Evolutionary conservation across 2,329 filamentous ascomycete genomes (phyloP).

Genomic region (Gyromitra esculenta): DNA sequence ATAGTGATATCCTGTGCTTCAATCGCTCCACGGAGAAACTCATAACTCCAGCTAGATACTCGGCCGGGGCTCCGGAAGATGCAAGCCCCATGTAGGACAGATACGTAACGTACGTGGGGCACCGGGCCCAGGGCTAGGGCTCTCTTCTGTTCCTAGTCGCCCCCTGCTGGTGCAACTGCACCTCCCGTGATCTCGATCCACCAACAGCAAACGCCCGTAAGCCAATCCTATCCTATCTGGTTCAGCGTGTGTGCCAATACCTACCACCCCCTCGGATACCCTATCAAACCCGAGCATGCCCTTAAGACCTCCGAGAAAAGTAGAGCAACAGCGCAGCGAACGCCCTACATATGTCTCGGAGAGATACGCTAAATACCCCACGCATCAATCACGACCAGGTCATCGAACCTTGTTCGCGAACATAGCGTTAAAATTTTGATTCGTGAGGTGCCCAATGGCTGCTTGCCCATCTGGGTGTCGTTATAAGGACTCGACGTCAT

Average conservation of each 20-base stretch:
- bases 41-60: neutral
- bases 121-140: conserved; percentile 33
- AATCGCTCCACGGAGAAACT: neutral
- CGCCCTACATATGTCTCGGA: conserved; percentile 21
- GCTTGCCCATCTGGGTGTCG: neutral
- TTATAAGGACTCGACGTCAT: neutral
- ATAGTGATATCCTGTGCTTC: neutral
- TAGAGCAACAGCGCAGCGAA: neutral
- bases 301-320: neutral
- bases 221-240: neutral
- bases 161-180: neutral
- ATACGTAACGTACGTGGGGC: neutral
- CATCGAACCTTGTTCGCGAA: conserved; percentile 13
- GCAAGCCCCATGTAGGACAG: neutral
- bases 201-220: conserved; percentile 7
- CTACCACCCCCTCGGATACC: neutral
- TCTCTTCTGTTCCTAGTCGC: conserved; percentile 1
- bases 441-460: neutral
- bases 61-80: neutral
- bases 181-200: neutral
- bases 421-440: conserved; percentile 19
- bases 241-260: neutral
- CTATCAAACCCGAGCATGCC: neutral
- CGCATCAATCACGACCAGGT: neutral
- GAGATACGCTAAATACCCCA: neutral